Evolutionary conservation across 352 stramenopile genomes (phyloP).

Genomic region (Globisporangium megalacanthum): DNA sequence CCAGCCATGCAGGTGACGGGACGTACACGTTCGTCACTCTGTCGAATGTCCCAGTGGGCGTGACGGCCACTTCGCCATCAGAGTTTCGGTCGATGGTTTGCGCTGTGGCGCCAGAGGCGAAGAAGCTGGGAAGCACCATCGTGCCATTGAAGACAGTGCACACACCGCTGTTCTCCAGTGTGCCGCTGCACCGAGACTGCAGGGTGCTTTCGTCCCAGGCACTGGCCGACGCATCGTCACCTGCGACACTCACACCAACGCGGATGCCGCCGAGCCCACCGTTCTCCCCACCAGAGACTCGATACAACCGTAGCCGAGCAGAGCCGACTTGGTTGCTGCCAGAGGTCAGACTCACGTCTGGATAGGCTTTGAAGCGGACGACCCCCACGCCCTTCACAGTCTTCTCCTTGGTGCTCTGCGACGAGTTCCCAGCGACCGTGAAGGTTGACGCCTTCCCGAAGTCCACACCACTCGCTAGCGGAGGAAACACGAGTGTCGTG

Average conservation of each 20-base stretch:
- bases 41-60: slow-evolving; percentile 31
- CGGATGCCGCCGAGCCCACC: slow-evolving; percentile 45
- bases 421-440: slow-evolving; percentile 38
- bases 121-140: slow-evolving; percentile 21
- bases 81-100: slow-evolving; percentile 15
- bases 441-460: slow-evolving; percentile 21
- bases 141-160: slow-evolving; percentile 21
- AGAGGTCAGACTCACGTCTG: slow-evolving; percentile 22
- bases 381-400: slow-evolving; percentile 27
- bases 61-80: slow-evolving; percentile 26
- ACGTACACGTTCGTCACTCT: slow-evolving; percentile 30
- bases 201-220: slow-evolving; percentile 36
- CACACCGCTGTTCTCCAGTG: slow-evolving; percentile 8
- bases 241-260: slow-evolving; percentile 34
- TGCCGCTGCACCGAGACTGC: slow-evolving; percentile 6
- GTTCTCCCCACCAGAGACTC: slow-evolving; percentile 57
- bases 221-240: slow-evolving; percentile 10
- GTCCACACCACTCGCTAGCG: background rate
- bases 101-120: slow-evolving; percentile 27
- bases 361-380: slow-evolving; percentile 34
- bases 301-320: slow-evolving; percentile 47
- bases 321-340: slow-evolving; percentile 50
- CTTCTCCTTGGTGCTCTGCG: slow-evolving; percentile 24
- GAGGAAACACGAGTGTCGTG: slow-evolving; percentile 36
- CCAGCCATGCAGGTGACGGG: slow-evolving; percentile 38